Base-by-base conservation (phyloP, 2,329 filamentous ascomycete genomes). In the Hansfordia pulvinata region DNA sequence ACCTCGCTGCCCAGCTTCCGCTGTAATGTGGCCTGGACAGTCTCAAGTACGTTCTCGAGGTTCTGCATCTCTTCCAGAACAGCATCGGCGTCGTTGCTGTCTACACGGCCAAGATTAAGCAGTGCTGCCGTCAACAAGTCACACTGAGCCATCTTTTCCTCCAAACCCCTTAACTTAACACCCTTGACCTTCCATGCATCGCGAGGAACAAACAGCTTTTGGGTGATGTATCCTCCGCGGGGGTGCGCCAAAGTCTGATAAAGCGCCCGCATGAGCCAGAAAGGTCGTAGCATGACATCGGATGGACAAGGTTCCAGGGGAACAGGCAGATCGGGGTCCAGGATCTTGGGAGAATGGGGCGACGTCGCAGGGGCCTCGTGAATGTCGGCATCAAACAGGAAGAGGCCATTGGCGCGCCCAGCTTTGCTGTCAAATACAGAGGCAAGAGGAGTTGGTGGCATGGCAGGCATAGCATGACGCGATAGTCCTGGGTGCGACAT, bases 231-330 rank as follows among this genome's bases (percentile, higher is more conserved):
- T 10, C 86, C 90, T 19, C 90, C 90, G 14, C 84, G 75, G 3
- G 88, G 84, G 44, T 98, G 88, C 11, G 77, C 79, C 23, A 98
- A 72, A 0, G 86, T 93, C 49, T 94, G 84, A 46, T 90, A 93
- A 15, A 98, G 64, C 34, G 81, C 86, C 29, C 90, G 76, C 83
- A 98, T 93, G 23, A 98, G 63, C 90, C 90, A 98, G 52, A 94
- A 98, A 2, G 90, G 92, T 12, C 90, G 76, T n/a, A 96, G 64
- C 42, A 94, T 66, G 32, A 78, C 76, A 20, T 92, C 84, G 19
- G 79, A 82, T 1, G 90, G 90, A 47, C 92, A 98, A 3, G 90
- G 81, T 45, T 98, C 90, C 5, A 98, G 64, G 0, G 84, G 72
- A 13, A 77, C 66, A 9, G 86, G 86, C 2, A 74, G 69, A 37